phyloP scores from a whole-genome alignment of 306 rosid genomes.

The Fagus sylvatica region DNA sequence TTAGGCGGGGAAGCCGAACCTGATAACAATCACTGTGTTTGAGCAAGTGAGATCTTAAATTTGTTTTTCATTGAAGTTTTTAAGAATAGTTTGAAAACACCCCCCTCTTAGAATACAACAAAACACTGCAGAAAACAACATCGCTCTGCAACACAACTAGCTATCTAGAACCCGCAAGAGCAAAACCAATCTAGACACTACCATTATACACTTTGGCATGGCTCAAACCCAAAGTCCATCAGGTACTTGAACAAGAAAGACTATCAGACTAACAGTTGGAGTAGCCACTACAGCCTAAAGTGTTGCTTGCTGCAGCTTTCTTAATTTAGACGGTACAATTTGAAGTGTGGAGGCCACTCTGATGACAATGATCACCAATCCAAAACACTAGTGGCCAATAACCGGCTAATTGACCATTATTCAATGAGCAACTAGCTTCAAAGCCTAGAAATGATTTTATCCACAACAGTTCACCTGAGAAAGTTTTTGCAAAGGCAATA shows the following conservation, averaged over 20 bases:
- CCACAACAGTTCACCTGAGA: background rate
- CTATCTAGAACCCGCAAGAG: too few species aligned
- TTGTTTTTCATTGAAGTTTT: too few species aligned
- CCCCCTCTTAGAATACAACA: too few species aligned
- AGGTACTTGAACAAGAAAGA: background rate
- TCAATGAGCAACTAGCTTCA: background rate
- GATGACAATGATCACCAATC: background rate
- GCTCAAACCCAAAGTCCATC: background rate
- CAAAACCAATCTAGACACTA: background rate
- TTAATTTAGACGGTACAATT: background rate
- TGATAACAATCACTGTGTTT: too few species aligned
- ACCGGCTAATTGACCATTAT: background rate
- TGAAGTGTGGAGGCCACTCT: background rate
- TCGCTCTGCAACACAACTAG: too few species aligned
- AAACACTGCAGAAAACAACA: too few species aligned
- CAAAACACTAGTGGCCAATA: too few species aligned
- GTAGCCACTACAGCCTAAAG: background rate
- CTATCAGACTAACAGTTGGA: background rate
- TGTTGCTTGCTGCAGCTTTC: background rate
- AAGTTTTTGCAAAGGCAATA: background rate
- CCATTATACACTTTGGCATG: background rate
- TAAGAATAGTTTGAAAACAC: too few species aligned
- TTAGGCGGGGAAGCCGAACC: too few species aligned
- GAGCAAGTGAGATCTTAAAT: too few species aligned
- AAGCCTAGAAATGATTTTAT: background rate